These are phyloP conservation scores for Aspergillus niger DNA, from an alignment of 2,329 filamentous ascomycete genomes.

Conservation along the genomic window DNA sequence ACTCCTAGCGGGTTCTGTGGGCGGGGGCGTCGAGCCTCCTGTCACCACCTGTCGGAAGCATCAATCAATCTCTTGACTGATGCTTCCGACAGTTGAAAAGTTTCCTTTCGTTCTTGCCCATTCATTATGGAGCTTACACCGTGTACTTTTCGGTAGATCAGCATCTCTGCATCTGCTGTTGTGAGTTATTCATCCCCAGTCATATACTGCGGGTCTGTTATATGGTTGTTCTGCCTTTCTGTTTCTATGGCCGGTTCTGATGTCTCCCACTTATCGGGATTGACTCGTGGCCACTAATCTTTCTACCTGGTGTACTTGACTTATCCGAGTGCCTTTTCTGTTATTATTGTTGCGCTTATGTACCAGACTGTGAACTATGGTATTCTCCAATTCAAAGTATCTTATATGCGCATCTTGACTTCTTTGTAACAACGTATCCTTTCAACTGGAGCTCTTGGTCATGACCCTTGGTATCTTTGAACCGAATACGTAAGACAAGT, in stretches of 20 bases:
- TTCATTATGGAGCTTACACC: constrained; percentile 5
- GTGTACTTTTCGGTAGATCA: constrained; percentile 8
- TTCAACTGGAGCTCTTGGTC: no score
- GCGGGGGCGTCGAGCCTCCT: constrained; percentile 40
- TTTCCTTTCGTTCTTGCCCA: constrained; percentile 10
- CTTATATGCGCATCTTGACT: neutral
- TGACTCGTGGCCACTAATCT: constrained; percentile 51
- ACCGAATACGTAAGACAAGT: no score
- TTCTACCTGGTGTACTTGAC: constrained; percentile 16
- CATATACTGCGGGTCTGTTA: neutral
- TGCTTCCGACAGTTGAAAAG: constrained; percentile 32
- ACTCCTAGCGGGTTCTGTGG: constrained; percentile 26
- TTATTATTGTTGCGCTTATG: constrained; percentile 6
- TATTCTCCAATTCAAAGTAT: neutral
- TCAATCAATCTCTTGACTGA: constrained; percentile 22
- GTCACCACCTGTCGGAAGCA: constrained; percentile 29
- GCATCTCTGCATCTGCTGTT: neutral
- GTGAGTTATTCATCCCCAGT: constrained; percentile 14
- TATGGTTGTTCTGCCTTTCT: neutral
- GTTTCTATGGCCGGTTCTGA: constrained; percentile 50
- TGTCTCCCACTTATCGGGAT: constrained; percentile 50
- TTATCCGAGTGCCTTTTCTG: constrained; percentile 3
- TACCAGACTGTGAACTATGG: constrained; percentile 15
- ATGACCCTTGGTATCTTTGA: no score
- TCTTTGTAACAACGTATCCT: neutral